Base-by-base conservation (phyloP, 257 asterid genomes). In the Jacaranda copaia region DNA sequence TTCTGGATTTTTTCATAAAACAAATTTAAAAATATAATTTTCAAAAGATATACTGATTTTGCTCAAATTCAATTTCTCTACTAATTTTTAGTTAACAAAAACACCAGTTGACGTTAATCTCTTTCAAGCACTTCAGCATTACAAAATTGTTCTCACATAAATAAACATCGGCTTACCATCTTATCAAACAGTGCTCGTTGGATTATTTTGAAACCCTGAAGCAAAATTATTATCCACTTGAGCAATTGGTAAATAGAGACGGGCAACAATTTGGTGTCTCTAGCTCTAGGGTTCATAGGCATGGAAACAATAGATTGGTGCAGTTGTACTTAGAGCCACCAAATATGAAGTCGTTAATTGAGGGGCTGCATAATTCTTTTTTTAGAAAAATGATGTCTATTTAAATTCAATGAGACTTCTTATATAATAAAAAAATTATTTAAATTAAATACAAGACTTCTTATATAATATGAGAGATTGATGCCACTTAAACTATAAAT, bases 211-310 rank as follows among this genome's bases (percentile, higher is more conserved):
- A 59, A 57, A 61, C 45, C 0, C 43, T 8, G 48, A 61, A 36
- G 43, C 68, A 32, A 61, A 57, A 25, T 12, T 25, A n/a, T 14
- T 38, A 18, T 14, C 53, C 19, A 67, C 72, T 67, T 43, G 72
- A 67, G 20, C 55, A 42, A 45, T 16, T 39, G 32, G 52, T 40
- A 64, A 40, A 64, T 60, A 11, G 49, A 62, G 45, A 39, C 36
- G 68, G 48, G 18, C 49, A 62, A 25, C 32, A 25, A 25, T 25
- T 25, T 25, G 65, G 46, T 2, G 32, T 59, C n/a, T 43, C 53
- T 66, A 66, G 56, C n/a, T 43, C 53, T 66, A 66, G 56, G 71
- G 32, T 18, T 43, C 53, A 19, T 66, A 66, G 53, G 56, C 51
- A 11, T 39, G 42, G 9, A 65, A 65, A 64, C 43, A 61, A 61